These are phyloP conservation scores for Nitzschia palea DNA, from an alignment of 108 stramenopile genomes.

Conservation along the genomic window DNA sequence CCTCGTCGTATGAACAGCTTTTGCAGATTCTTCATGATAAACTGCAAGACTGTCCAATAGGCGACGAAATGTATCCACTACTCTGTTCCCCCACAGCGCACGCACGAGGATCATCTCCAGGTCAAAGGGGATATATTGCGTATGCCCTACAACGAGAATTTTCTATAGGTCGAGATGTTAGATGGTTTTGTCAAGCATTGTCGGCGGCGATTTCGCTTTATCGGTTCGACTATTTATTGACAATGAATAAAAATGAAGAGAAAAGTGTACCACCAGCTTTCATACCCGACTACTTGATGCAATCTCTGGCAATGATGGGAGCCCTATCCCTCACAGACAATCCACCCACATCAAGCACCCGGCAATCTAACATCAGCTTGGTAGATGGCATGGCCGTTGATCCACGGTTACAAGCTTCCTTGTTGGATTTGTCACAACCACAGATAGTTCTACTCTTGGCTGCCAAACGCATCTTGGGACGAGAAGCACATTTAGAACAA, in stretches of 20 bases:
- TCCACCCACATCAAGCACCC: conserved; percentile 1
- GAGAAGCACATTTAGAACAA: conserved; percentile 50
- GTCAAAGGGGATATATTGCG: conserved; percentile 13
- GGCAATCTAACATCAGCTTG: conserved; percentile 4
- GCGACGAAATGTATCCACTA: background rate
- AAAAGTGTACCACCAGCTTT: conserved; percentile 25
- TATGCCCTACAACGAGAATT: conserved; percentile 56
- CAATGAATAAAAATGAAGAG: background rate
- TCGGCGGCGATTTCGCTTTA: conserved; percentile 54
- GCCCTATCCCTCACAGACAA: conserved; percentile 43
- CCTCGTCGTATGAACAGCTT: conserved; percentile 42
- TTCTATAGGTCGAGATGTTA: conserved; percentile 52
- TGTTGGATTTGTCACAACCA: conserved; percentile 70
- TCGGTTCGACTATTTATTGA: conserved; percentile 32
- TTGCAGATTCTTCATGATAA: conserved; percentile 51
- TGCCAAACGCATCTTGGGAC: conserved; percentile 61
- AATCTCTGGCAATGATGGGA: conserved; percentile 66
- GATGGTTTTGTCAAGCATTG: conserved; percentile 81
- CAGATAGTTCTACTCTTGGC: conserved; percentile 74
- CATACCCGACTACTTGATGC: conserved; percentile 40
- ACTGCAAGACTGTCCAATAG: conserved; percentile 25
- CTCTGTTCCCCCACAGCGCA: background rate
- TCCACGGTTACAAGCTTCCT: conserved; percentile 58
- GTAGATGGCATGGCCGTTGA: conserved; percentile 24
- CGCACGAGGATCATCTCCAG: background rate